phyloP scores from a whole-genome alignment of 192 early-diverging fungal species.

The Rhizoclosmatium sp. region DNA sequence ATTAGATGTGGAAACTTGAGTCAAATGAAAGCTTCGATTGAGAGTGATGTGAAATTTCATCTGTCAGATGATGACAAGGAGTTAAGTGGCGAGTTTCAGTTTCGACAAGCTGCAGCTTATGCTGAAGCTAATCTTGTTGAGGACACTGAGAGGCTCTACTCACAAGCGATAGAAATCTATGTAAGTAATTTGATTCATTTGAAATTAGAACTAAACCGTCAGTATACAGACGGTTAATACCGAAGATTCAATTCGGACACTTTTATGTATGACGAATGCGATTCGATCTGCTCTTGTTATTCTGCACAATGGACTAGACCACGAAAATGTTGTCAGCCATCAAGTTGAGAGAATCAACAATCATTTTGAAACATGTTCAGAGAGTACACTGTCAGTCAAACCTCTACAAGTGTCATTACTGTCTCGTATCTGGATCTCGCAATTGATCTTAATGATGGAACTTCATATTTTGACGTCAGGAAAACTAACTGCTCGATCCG shows the following conservation, averaged over 20 bases:
- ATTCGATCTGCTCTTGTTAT: conserved; percentile 3
- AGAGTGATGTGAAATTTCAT: conserved; percentile 23
- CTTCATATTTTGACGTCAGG: not conserved
- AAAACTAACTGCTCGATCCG: not conserved
- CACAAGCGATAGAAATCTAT: not conserved
- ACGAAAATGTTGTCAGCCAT: not conserved
- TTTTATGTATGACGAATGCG: conserved; percentile 21
- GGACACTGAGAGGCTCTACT: not conserved
- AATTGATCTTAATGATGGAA: not conserved
- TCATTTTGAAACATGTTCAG: conserved; percentile 24
- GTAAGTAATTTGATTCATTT: conserved; percentile 5
- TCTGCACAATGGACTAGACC: not conserved
- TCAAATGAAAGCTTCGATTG: not conserved
- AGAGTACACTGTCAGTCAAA: not conserved
- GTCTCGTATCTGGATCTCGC: not conserved
- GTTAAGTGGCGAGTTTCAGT: conserved; percentile 26
- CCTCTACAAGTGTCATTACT: conserved; percentile 10
- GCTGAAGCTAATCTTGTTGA: conserved; percentile 16
- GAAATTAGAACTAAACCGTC: not conserved
- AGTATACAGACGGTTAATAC: conserved; percentile 4
- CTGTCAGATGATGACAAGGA: conserved; percentile 8
- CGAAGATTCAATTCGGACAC: conserved; percentile 11
- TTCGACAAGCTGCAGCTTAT: conserved; percentile 19
- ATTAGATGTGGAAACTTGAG: conserved; percentile 1
- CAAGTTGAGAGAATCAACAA: not conserved